These are phyloP conservation scores for Fusarium globosum DNA, from an alignment of 2,329 filamentous ascomycete genomes.

Conservation along the genomic window DNA sequence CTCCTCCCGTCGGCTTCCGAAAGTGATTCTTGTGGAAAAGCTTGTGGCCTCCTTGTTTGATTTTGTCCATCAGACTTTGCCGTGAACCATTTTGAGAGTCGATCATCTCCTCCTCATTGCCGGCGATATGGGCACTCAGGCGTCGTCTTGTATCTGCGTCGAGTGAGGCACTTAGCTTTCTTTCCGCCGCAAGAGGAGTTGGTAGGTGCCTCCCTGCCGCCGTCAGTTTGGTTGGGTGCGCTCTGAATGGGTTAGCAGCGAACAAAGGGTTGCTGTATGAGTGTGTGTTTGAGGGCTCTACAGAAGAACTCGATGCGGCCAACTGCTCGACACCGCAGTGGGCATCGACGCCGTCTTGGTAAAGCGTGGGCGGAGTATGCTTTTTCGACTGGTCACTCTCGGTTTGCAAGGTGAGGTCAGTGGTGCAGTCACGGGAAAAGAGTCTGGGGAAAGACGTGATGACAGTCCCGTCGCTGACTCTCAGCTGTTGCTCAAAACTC, in stretches of 20 bases:
- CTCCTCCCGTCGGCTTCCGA: slow-evolving; percentile 23
- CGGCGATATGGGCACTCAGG: slow-evolving; percentile 39
- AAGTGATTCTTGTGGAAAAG: slow-evolving; percentile 41
- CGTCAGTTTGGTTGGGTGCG: background rate
- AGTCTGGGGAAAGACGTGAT: slow-evolving; percentile 52
- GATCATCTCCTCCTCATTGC: slow-evolving; percentile 3
- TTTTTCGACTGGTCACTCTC: slow-evolving; percentile 28
- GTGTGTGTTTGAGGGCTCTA: slow-evolving; percentile 24
- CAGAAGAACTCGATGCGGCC: slow-evolving; percentile 5
- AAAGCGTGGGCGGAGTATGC: slow-evolving; percentile 30
- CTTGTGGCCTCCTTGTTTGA: slow-evolving; percentile 44
- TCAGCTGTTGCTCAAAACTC: slow-evolving; percentile 24
- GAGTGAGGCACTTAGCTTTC: slow-evolving; percentile 40
- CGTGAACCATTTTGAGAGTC: slow-evolving; percentile 29
- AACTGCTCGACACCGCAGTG: slow-evolving; percentile 31
- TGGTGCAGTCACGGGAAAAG: slow-evolving; percentile 47
- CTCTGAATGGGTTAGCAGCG: slow-evolving; percentile 39
- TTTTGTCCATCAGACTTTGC: slow-evolving; percentile 44
- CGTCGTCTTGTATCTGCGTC: slow-evolving; percentile 42
- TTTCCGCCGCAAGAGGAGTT: slow-evolving; percentile 13
- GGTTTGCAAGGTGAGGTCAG: slow-evolving; percentile 44
- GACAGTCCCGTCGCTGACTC: slow-evolving; percentile 36
- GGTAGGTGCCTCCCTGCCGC: background rate
- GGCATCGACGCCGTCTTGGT: slow-evolving; percentile 49
- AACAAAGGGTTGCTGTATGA: slow-evolving; percentile 38